These are phyloP conservation scores for Ophiocordyceps polyrhachis-furcata DNA, from an alignment of 2,329 filamentous ascomycete genomes.

Conservation along the genomic window DNA sequence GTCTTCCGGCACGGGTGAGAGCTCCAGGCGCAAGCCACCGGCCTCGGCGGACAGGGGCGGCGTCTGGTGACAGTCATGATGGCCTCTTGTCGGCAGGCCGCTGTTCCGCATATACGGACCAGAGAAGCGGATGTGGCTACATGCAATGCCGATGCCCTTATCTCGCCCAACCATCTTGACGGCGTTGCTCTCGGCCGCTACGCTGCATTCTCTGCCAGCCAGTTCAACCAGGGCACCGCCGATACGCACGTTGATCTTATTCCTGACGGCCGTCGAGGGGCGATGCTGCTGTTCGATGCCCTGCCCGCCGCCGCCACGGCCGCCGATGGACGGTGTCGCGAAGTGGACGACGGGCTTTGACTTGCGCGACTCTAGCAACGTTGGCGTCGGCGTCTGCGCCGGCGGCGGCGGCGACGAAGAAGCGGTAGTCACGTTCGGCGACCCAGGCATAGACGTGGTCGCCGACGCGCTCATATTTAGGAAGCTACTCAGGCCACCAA, in stretches of 20 bases:
- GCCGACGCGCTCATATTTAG: slow-evolving; percentile 79
- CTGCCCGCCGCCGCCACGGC: not conserved
- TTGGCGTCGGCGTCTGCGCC: slow-evolving; percentile 4
- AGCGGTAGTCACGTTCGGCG: not conserved
- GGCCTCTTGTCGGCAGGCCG: slow-evolving; percentile 19
- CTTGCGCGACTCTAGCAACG: slow-evolving; percentile 18
- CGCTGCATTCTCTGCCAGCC: slow-evolving; percentile 57
- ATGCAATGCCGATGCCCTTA: slow-evolving; percentile 50
- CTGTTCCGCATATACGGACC: slow-evolving; percentile 44
- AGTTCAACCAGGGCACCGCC: slow-evolving; percentile 61
- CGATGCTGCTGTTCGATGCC: slow-evolving; percentile 17
- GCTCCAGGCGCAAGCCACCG: slow-evolving; percentile 51
- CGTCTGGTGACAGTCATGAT: not conserved
- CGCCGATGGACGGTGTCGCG: slow-evolving; percentile 26
- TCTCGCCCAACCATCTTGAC: slow-evolving; percentile 64
- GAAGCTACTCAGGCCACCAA: slow-evolving; percentile 82
- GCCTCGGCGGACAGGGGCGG: slow-evolving; percentile 46
- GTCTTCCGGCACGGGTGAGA: slow-evolving; percentile 53
- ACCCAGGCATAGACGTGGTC: slow-evolving; percentile 43
- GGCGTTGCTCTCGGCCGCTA: slow-evolving; percentile 59
- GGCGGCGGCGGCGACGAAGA: too few species aligned
- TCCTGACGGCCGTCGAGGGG: slow-evolving; percentile 20
- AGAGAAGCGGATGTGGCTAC: slow-evolving; percentile 56
- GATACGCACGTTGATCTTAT: slow-evolving; percentile 59
- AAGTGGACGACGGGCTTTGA: slow-evolving; percentile 36